Percentiles rank a stretch among this genome's conserved stretches.
Evolutionary conservation across 129 eudicot genomes (phyloP).

Genomic region (Centrapalus pauciflorus): DNA sequence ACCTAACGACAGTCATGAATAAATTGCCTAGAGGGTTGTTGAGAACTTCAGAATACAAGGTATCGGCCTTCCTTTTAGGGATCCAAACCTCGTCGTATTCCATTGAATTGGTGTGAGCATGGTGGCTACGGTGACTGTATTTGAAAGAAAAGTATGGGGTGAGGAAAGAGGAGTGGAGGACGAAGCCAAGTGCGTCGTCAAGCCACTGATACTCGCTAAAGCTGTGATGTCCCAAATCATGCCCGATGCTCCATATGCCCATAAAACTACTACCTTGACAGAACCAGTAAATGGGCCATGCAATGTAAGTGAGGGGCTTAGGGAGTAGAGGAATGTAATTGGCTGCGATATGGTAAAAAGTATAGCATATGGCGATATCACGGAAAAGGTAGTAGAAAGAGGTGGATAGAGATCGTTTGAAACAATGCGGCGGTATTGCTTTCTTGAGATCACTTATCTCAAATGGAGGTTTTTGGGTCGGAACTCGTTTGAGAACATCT

Average conservation of each 20-base stretch:
- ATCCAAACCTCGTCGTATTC: constrained; percentile 55
- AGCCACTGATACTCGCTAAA: constrained; percentile 21
- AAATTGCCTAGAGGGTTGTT: constrained; percentile 46
- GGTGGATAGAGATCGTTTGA: constrained; percentile 13
- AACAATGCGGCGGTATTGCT: constrained; percentile 27
- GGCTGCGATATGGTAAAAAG: constrained; percentile 19
- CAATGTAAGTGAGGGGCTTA: constrained; percentile 21
- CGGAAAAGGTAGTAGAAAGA: constrained; percentile 24
- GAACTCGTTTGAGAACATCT: constrained; percentile 21
- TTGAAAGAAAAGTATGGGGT: constrained; percentile 57
- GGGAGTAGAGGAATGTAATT: constrained; percentile 24
- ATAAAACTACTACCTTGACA: constrained; percentile 25
- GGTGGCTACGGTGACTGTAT: constrained; percentile 57
- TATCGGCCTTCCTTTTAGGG: constrained; percentile 40
- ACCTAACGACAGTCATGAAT: constrained; percentile 27
- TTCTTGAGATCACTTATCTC: constrained; percentile 28
- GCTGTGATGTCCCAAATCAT: constrained; percentile 21
- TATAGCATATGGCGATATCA: constrained; percentile 26
- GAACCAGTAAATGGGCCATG: constrained; percentile 33
- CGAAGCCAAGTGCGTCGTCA: constrained; percentile 29
- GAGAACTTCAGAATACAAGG: constrained; percentile 37
- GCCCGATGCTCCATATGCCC: constrained; percentile 32
- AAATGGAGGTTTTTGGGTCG: constrained; percentile 15
- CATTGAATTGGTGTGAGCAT: constrained; percentile 52
- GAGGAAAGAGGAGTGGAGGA: constrained; percentile 43